Evolutionary conservation across 225 moss, liverwort and hornwort species (phyloP), one percentile per base, ranked within the genome.

Genomic region (Ulota crispa): DNA sequence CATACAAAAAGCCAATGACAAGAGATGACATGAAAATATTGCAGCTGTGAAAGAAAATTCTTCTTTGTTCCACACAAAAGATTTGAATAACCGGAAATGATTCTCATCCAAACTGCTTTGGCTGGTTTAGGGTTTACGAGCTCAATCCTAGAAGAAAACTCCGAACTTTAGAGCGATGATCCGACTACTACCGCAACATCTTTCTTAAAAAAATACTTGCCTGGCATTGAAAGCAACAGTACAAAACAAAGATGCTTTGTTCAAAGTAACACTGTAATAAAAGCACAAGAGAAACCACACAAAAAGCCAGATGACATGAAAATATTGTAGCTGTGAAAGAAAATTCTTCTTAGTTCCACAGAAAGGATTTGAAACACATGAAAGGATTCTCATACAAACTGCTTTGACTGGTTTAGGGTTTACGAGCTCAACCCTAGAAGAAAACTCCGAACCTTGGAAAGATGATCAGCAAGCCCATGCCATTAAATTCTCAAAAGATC

Each of bases 51-150:
- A 42, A 52, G 59, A 56, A 13, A 52, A 20, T 18, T 50, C 36
- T 34, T 53, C 54, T 26, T 55, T 23, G 36, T 56, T 82, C n/a
- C 69, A 69, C n/a, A 78, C 28, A 70, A 32, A 70, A 27, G 62
- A 21, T 42, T 42, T 8, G 12, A 68, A 85, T 73, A 43, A 82
- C 34, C 7, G 0, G 0, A 57, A 24, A 39, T 8, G 7, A 55
- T 64, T 36, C 47, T 47, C 64, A 53, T 9, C 41, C 20, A 27
- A 16, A 59, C 41, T 84, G 75, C 78, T 74, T 75, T 64, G 7
- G 26, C 43, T 50, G 13, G 64, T 41, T 39, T 39, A 9, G 39
- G 39, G 39, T 9, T 39, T 50, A 70, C 8, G 0, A 71, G 26
- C 42, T 20, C 7, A 34, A 32, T 7, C 78, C 20, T 56, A 43